These are phyloP conservation scores for Dipteronia sinensis DNA, from an alignment of 345 rosid species.

Conservation along the genomic window DNA sequence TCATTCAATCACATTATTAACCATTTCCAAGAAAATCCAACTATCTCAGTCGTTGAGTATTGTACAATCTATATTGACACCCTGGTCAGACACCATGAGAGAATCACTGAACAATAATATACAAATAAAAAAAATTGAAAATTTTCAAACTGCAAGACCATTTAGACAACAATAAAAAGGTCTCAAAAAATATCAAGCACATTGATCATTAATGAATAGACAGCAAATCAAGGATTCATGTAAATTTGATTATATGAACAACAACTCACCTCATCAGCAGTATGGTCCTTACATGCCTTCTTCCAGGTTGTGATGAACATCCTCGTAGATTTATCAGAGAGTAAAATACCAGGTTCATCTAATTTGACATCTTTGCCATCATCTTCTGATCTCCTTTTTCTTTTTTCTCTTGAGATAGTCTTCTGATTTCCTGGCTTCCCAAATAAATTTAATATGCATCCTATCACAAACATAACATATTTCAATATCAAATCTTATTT, in stretches of 20 bases:
- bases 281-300: conserved; percentile 65
- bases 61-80: too few species aligned
- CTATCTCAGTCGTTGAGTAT: too few species aligned
- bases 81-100: too few species aligned
- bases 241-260: not conserved
- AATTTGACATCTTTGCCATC: conserved; percentile 23
- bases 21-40: too few species aligned
- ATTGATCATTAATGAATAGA: too few species aligned
- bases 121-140: too few species aligned
- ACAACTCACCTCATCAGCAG: conserved; percentile 56
- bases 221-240: not conserved
- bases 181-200: too few species aligned
- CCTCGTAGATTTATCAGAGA: conserved; percentile 45
- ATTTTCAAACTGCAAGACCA: too few species aligned
- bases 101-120: too few species aligned
- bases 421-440: conserved; percentile 60
- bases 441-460: conserved; percentile 64
- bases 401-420: conserved; percentile 17
- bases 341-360: conserved; percentile 48
- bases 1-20: too few species aligned
- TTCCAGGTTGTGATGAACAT: conserved; percentile 82
- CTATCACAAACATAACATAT: conserved; percentile 39
- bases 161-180: too few species aligned
- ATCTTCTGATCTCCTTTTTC: conserved; percentile 24
- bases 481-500: not conserved